A percentile compares a stretch with the other conserved stretches of the same genome.
phyloP scores from a whole-genome alignment of 1,139 yeast genomes.

The Pichia sp. region DNA sequence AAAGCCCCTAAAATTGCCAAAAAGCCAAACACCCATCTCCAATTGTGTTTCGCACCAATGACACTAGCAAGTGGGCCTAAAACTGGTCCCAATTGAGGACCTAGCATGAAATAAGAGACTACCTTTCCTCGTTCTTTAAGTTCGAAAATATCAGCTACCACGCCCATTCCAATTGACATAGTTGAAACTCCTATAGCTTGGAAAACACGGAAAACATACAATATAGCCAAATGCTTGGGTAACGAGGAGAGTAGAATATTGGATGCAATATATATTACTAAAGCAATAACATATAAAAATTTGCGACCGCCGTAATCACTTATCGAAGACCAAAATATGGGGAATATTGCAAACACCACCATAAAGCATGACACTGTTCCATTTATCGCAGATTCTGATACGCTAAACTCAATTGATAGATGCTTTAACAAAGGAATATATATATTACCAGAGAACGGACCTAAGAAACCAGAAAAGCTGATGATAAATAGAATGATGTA shows the following conservation, averaged over 20 bases:
- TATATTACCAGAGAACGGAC: neutral
- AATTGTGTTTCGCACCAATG: neutral
- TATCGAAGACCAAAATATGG: neutral
- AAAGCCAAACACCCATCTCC: constrained; percentile 1
- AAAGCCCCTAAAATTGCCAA: neutral
- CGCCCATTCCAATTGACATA: neutral
- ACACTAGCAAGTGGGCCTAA: neutral
- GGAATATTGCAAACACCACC: neutral
- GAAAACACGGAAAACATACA: neutral
- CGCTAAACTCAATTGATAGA: neutral
- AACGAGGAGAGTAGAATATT: neutral
- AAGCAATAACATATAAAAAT: neutral
- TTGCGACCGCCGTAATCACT: neutral
- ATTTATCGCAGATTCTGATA: neutral
- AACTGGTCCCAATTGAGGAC: too few species aligned
- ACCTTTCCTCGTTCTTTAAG: neutral
- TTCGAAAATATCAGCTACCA: neutral
- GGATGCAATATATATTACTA: neutral
- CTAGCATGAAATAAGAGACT: neutral
- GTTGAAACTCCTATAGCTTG: neutral
- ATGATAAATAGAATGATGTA: neutral
- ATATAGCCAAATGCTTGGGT: neutral
- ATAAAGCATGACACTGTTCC: neutral
- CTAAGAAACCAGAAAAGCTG: neutral
- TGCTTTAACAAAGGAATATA: neutral